A percentile compares a stretch with the other conserved stretches of the same genome.
Evolutionary conservation across 164 flowering plant species (phyloP).

Genomic region (Chloranthus sessilifolius): DNA sequence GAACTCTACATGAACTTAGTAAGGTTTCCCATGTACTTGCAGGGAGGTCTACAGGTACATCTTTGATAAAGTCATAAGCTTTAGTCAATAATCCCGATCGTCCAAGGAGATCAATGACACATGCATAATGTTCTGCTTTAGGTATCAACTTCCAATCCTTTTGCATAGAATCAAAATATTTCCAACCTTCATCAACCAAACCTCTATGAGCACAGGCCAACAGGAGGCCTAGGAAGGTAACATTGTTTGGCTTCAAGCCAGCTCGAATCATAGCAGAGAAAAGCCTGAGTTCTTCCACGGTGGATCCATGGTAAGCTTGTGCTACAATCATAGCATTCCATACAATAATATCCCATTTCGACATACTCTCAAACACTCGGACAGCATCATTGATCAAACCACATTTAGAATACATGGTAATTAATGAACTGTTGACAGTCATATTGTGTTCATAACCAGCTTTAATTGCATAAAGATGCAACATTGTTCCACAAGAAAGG

Average conservation of each 20-base stretch:
- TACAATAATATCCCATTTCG: constrained; percentile 24
- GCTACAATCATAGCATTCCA: constrained; percentile 46
- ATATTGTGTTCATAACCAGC: constrained; percentile 23
- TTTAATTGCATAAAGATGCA: constrained; percentile 22
- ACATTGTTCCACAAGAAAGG: constrained; percentile 23
- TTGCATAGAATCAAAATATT: constrained; percentile 25
- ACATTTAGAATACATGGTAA: constrained; percentile 41
- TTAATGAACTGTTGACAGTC: constrained; percentile 25
- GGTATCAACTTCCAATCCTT: constrained; percentile 26
- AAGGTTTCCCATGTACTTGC: constrained; percentile 36
- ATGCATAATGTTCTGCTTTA: constrained; percentile 27
- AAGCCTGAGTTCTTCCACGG: constrained; percentile 26
- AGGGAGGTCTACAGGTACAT: constrained; percentile 20
- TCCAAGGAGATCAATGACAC: constrained; percentile 39
- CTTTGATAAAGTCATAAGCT: constrained; percentile 27
- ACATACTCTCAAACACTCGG: constrained; percentile 19
- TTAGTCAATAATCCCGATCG: constrained; percentile 33
- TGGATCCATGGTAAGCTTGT: constrained; percentile 30
- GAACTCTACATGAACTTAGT: constrained; percentile 35
- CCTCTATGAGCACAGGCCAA: constrained; percentile 40
- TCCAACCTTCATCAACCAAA: constrained; percentile 24
- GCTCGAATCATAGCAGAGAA: constrained; percentile 25
- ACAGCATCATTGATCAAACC: constrained; percentile 24
- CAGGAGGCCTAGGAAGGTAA: constrained; percentile 35
- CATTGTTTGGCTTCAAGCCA: constrained; percentile 31